phyloP scores from a whole-genome alignment of 768 basidiomycete genomes.

The Russula sp. region DNA sequence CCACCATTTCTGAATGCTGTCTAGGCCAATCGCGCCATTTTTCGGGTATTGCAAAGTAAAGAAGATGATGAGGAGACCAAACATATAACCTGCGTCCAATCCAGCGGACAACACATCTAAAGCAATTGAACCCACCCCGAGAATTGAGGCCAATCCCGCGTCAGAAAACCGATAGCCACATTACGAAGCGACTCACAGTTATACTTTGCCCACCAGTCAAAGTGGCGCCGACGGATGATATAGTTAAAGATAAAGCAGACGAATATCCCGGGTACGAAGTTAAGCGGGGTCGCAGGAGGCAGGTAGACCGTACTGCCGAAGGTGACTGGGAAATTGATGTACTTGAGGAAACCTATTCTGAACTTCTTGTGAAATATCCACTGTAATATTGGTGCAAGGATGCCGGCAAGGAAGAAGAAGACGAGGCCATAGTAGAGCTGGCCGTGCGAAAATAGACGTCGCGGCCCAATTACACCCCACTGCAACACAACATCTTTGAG shows the following conservation, averaged over 20 bases:
- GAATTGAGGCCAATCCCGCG: too few species aligned
- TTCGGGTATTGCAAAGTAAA: conserved; percentile 61
- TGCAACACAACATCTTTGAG: background rate
- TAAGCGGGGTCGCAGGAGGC: too few species aligned
- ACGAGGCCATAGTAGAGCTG: conserved; percentile 39
- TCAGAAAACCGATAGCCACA: conserved; percentile 32
- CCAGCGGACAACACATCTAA: conserved; percentile 65
- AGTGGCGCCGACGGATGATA: conserved; percentile 40
- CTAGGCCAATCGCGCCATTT: conserved; percentile 56
- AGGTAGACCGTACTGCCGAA: conserved; percentile 37
- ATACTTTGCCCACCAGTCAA: conserved; percentile 43
- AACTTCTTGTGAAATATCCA: conserved; percentile 45
- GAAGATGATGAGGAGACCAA: conserved; percentile 55
- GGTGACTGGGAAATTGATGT: conserved; percentile 54
- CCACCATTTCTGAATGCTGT: conserved; percentile 63
- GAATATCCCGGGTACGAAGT: conserved; percentile 40
- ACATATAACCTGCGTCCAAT: conserved; percentile 65
- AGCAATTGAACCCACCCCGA: too few species aligned
- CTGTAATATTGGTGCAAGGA: conserved; percentile 53
- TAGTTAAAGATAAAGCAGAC: conserved; percentile 41
- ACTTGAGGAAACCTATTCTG: conserved; percentile 42
- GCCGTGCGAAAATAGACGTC: conserved; percentile 34
- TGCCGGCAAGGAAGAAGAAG: conserved; percentile 77
- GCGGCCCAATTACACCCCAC: conserved; percentile 74
- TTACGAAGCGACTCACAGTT: conserved; percentile 33